These are phyloP conservation scores for Saprolegnia diclina DNA, from an alignment of 352 stramenopile genomes.

Conservation along the genomic window DNA sequence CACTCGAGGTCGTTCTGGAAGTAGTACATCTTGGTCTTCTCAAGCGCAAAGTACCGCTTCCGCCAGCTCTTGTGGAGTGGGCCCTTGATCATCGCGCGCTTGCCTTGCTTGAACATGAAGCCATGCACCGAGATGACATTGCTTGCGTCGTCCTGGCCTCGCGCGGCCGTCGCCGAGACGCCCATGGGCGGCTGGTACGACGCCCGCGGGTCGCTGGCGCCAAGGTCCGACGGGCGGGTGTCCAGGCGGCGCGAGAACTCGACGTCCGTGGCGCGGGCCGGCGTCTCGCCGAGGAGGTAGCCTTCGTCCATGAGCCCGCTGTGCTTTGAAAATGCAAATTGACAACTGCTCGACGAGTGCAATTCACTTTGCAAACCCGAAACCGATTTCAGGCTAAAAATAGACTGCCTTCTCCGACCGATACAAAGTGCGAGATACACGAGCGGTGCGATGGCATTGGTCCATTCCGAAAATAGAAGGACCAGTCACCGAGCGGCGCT, in stretches of 20 bases:
- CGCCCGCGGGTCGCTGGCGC: constrained; percentile 9
- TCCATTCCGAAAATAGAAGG: no score
- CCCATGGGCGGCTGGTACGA: constrained; percentile 22
- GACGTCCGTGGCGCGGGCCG: background rate
- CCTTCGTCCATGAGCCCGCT: no score
- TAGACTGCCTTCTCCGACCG: no score
- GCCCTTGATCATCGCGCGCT: constrained; percentile 81
- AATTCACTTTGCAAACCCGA: no score
- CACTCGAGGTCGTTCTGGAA: constrained; percentile 83
- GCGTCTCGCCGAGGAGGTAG: no score
- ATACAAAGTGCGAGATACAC: no score
- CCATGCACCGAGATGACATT: constrained; percentile 87
- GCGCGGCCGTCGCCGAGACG: constrained; percentile 13
- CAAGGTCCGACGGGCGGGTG: background rate
- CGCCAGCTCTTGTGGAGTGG: constrained; percentile 86
- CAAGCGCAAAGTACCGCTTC: constrained; percentile 77
- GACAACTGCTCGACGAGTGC: no score
- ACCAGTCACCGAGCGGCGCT: no score
- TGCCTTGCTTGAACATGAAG: constrained; percentile 87
- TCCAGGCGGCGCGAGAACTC: background rate
- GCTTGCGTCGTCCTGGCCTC: constrained; percentile 31
- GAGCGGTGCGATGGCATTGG: no score
- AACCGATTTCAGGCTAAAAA: no score
- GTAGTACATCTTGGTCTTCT: constrained; percentile 87
- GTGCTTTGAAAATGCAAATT: no score